Evolutionary conservation across 441 rosid species (phyloP), one percentile per base, ranked within the genome.

Genomic region (Cnidoscolus chayamansa): DNA sequence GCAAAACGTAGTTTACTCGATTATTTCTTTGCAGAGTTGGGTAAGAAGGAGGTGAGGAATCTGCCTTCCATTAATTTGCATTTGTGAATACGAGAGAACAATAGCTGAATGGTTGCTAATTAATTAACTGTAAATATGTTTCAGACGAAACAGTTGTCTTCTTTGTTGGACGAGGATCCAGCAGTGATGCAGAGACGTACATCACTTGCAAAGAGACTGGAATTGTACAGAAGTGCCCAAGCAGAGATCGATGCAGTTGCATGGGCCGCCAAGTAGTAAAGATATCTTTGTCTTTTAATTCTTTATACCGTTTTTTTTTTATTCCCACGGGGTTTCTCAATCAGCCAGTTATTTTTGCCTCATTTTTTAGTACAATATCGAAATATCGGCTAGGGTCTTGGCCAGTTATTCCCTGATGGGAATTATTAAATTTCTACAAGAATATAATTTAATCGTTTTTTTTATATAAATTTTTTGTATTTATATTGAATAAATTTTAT

Each of bases 1-100:
- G 97, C 96, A n/a, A 93, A 91, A 74, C 88, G 97, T 76, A 81
- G 97, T 82, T 86, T 93, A 64, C 91, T 91, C 11, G 98, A 93
- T 79, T 64, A 80, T 80, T 91, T 89, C 79, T 93, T 89, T 79
- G 84, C 94, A 0, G 96, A 93, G 58, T 76, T 93, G 82, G 98
- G 98, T 56, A 80, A 73, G 78, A 93, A 81, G 76, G 98, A 91
- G 90, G 97, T 88, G 65, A 72, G 30, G 70, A 20, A 71, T 60
- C 59, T 3, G 20, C 19, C 50, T 59, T 10, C 4, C 10, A 12
- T 32, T 49, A n/a, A 17, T 59, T 3, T 12, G 37, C 2, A 43
- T 16, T 19, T 55, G 8, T 62, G 7, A 10, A 7, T 4, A 3
- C 1, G 30, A n/a, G 3, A 30, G 7, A 35, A 40, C 13, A 9